phyloP scores from a whole-genome alignment of 106 monocot genomes.

The Chionographis japonica region DNA sequence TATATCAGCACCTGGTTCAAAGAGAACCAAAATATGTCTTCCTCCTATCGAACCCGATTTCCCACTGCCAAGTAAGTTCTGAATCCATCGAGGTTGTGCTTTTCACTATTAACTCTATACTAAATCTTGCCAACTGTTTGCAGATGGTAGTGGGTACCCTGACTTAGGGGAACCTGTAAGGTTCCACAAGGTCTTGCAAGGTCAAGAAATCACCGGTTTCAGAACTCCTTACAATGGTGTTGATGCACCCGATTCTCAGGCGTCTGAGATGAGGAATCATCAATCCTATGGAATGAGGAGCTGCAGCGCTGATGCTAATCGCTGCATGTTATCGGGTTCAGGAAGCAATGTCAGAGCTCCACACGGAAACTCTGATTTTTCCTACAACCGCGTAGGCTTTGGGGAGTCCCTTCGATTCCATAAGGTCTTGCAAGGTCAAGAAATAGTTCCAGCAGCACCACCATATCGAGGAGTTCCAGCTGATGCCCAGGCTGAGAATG shows the following conservation, averaged over 20 bases:
- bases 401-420: constrained; percentile 74
- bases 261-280: constrained; percentile 21
- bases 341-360: constrained; percentile 31
- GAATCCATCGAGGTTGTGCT: not conserved
- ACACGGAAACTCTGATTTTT: constrained; percentile 25
- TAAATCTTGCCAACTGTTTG: not conserved
- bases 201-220: constrained; percentile 74
- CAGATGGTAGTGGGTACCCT: constrained; percentile 50
- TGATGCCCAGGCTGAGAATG: constrained; percentile 15
- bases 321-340: constrained; percentile 17
- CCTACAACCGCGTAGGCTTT: constrained; percentile 63
- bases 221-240: constrained; percentile 30
- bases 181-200: constrained; percentile 87
- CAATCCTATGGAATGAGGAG: constrained; percentile 37
- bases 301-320: constrained; percentile 14
- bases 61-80: constrained; percentile 46
- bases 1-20: constrained; percentile 33
- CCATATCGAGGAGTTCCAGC: constrained; percentile 19
- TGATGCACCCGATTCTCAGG: constrained; percentile 30
- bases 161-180: constrained; percentile 62
- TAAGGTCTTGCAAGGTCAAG: constrained; percentile 99
- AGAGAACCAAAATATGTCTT: constrained; percentile 39
- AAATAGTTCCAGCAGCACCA: constrained; percentile 46
- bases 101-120: not conserved
- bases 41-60: constrained; percentile 31